These are phyloP conservation scores for Candida frijolesensis DNA, from an alignment of 1,139 yeast species.

Conservation along the genomic window DNA sequence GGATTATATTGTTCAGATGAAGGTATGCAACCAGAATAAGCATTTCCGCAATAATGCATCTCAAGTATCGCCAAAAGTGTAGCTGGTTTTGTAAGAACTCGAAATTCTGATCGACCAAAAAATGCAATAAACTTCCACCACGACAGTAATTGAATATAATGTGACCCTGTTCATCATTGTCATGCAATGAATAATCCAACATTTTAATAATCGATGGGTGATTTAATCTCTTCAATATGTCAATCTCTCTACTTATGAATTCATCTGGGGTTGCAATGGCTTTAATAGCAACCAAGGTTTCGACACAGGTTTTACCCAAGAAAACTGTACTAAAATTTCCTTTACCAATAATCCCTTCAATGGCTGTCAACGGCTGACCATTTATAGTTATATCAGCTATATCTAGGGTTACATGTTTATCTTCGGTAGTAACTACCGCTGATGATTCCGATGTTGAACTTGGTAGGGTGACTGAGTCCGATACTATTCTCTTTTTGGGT, in stretches of 20 bases:
- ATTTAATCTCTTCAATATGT: conserved; percentile 54
- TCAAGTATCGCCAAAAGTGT: conserved; percentile 47
- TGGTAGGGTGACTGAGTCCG: conserved; percentile 23
- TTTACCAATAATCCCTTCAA: conserved; percentile 43
- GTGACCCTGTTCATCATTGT: conserved; percentile 25
- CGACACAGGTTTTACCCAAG: conserved; percentile 30
- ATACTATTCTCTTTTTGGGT: conserved; percentile 22
- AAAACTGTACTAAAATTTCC: conserved; percentile 66
- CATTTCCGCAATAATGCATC: conserved; percentile 69
- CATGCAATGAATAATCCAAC: conserved; percentile 27
- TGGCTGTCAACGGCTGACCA: conserved; percentile 23
- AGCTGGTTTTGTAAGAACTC: conserved; percentile 19
- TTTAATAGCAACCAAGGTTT: conserved; percentile 40
- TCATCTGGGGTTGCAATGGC: conserved; percentile 40
- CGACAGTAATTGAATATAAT: conserved; percentile 71
- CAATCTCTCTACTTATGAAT: conserved; percentile 75
- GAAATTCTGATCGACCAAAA: conserved; percentile 42
- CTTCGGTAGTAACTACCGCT: conserved; percentile 5
- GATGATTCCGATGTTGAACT: conserved; percentile 10
- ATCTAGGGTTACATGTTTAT: conserved; percentile 4
- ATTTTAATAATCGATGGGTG: conserved; percentile 46
- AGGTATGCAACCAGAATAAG: conserved; percentile 71
- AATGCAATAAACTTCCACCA: conserved; percentile 83
- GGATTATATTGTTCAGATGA: conserved; percentile 69
- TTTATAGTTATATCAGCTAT: neutral